Evolutionary conservation across 169 alveolate genomes (phyloP).

Genomic region (Plasmodium cynomolgi): DNA sequence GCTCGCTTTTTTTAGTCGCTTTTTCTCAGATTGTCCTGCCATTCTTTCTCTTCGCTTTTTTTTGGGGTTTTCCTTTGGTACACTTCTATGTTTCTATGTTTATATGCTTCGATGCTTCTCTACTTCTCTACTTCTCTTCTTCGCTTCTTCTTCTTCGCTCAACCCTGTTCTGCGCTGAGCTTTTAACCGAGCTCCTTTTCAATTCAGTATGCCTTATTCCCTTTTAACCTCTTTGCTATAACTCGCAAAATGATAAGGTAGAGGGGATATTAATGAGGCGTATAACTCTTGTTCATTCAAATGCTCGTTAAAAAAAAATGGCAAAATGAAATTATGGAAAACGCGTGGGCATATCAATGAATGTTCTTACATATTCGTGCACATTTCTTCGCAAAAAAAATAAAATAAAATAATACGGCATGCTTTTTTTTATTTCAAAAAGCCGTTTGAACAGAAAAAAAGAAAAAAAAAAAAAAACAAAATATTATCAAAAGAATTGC

Average conservation of each 20-base stretch:
- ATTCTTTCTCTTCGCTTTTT: slow-evolving; percentile 21
- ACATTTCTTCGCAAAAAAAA: neutral
- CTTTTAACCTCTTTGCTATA: neutral
- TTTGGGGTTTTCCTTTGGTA: neutral
- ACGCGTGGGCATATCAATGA: neutral
- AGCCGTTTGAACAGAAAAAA: neutral
- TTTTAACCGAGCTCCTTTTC: neutral
- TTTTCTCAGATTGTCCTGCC: slow-evolving; percentile 76
- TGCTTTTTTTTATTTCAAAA: neutral
- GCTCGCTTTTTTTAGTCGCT: slow-evolving; percentile 62
- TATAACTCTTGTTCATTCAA: neutral
- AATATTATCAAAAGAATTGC: neutral
- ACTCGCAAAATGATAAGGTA: neutral
- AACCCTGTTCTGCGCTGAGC: neutral
- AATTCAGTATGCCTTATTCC: neutral
- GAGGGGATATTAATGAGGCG: neutral
- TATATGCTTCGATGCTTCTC: too few species aligned
- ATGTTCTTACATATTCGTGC: neutral
- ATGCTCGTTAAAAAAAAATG: neutral
- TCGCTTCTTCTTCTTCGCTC: neutral
- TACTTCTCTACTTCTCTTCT: neutral
- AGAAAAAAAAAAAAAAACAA: neutral
- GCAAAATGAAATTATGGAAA: neutral
- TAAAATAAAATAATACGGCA: neutral
- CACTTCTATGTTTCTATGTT: neutral